Evolutionary conservation across 495 filamentous ascomycete species (phyloP).

Genomic region (Tuber magnatum): DNA sequence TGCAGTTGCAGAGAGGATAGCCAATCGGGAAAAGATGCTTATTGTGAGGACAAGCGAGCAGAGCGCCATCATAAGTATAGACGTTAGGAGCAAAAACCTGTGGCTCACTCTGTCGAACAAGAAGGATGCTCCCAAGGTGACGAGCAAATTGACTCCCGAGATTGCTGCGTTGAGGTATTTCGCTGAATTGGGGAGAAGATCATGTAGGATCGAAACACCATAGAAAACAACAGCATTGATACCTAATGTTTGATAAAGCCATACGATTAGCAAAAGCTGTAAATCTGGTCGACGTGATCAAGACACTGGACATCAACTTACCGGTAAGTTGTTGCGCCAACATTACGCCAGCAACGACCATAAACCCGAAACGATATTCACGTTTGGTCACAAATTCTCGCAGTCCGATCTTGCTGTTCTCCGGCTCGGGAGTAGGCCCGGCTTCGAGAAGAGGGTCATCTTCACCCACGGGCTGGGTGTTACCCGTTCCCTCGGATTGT

Average conservation of each 20-base stretch:
- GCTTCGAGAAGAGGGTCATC: conserved; percentile 47
- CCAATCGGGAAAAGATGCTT: conserved; percentile 61
- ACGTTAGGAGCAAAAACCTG: conserved; percentile 70
- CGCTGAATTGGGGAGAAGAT: conserved; percentile 67
- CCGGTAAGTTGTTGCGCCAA: conserved; percentile 78
- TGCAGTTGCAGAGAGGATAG: conserved; percentile 68
- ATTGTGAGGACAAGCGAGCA: conserved; percentile 67
- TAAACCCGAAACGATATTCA: conserved; percentile 65
- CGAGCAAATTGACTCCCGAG: conserved; percentile 74
- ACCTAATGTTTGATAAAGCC: conserved; percentile 39
- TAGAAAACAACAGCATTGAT: conserved; percentile 99
- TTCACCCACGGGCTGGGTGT: conserved; percentile 33
- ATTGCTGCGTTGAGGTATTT: conserved; percentile 75
- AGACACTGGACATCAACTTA: conserved; percentile 3
- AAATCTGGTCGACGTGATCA: background rate
- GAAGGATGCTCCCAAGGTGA: conserved; percentile 71
- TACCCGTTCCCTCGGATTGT: background rate
- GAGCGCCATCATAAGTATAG: conserved; percentile 73
- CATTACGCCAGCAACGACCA: conserved; percentile 87
- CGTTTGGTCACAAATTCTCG: conserved; percentile 25
- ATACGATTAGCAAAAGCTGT: background rate
- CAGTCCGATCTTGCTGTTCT: conserved; percentile 21
- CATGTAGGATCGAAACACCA: conserved; percentile 75
- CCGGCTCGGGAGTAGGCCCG: background rate
- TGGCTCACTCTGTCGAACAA: conserved; percentile 80